A percentile compares a stretch with the other conserved stretches of the same genome.
These are phyloP conservation scores for Cyclostephanos tholiformis DNA, from an alignment of 108 stramenopile genomes.

Conservation along the genomic window DNA sequence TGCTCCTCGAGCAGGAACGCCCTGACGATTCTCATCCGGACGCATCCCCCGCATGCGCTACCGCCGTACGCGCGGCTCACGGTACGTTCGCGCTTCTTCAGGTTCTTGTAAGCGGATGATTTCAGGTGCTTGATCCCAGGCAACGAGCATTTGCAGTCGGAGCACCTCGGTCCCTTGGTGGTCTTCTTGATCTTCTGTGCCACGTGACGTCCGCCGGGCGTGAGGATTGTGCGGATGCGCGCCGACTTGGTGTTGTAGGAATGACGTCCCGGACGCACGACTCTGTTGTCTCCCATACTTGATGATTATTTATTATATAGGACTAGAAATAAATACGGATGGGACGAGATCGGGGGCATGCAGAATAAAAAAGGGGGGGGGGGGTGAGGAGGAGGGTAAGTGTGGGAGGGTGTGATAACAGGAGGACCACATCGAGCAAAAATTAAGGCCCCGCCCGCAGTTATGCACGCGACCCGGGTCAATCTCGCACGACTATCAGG, in stretches of 20 bases:
- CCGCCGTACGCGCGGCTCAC: constrained; percentile 99
- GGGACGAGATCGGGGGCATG: not conserved
- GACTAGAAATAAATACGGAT: constrained; percentile 7
- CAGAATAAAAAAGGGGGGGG: constrained; percentile 10
- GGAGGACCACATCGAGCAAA: constrained; percentile 1
- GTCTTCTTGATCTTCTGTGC: constrained; percentile 92
- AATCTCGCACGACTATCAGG: constrained; percentile 47
- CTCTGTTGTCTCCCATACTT: constrained; percentile 89
- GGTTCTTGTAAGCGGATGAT: constrained; percentile 60
- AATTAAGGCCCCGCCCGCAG: constrained; percentile 12
- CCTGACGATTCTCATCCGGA: constrained; percentile 93
- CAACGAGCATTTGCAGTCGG: constrained; percentile 85
- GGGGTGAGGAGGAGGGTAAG: not conserved
- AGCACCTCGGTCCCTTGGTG: constrained; percentile 90
- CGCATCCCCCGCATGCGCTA: constrained; percentile 84
- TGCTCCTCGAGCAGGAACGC: constrained; percentile 99
- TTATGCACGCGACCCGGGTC: constrained; percentile 27
- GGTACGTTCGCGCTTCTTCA: constrained; percentile 96
- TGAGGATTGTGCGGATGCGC: constrained; percentile 76
- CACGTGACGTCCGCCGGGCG: constrained; percentile 92
- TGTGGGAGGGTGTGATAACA: constrained; percentile 26
- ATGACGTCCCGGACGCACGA: constrained; percentile 93
- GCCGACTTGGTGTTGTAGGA: constrained; percentile 93
- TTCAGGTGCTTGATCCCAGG: constrained; percentile 92
- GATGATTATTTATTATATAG: constrained; percentile 7